These are phyloP conservation scores for Solanum gandarillasii DNA, from an alignment of 257 asterid species.

Conservation along the genomic window DNA sequence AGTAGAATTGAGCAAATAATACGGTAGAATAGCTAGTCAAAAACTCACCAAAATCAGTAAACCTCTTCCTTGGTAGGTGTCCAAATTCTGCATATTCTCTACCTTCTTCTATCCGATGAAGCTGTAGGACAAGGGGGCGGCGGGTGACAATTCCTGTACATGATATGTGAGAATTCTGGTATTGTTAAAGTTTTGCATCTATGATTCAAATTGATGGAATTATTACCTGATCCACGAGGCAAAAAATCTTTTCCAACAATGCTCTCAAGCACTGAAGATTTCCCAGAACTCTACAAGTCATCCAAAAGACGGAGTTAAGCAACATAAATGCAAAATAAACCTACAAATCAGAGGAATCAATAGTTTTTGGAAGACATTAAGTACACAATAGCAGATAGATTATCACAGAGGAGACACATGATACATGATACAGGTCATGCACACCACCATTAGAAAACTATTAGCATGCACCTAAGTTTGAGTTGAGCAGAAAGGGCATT, in stretches of 20 bases:
- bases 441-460: background rate
- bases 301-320: background rate
- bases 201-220: background rate
- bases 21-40: background rate
- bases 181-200: background rate
- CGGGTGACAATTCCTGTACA: conserved; percentile 66
- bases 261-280: conserved; percentile 79
- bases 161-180: background rate
- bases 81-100: conserved; percentile 81
- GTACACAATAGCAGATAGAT: background rate
- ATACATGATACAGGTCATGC: background rate
- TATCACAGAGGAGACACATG: background rate
- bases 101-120: conserved; percentile 63
- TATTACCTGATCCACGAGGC: conserved; percentile 76
- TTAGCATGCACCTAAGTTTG: background rate
- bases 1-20: background rate
- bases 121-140: conserved; percentile 79
- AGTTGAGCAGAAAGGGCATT: background rate
- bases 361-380: background rate
- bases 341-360: background rate
- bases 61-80: conserved; percentile 65
- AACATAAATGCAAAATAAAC: background rate
- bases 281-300: conserved; percentile 62
- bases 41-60: conserved; percentile 59
- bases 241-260: conserved; percentile 68